Base-by-base conservation (phyloP, 768 basidiomycete species). In the Mycena capillaripes region DNA sequence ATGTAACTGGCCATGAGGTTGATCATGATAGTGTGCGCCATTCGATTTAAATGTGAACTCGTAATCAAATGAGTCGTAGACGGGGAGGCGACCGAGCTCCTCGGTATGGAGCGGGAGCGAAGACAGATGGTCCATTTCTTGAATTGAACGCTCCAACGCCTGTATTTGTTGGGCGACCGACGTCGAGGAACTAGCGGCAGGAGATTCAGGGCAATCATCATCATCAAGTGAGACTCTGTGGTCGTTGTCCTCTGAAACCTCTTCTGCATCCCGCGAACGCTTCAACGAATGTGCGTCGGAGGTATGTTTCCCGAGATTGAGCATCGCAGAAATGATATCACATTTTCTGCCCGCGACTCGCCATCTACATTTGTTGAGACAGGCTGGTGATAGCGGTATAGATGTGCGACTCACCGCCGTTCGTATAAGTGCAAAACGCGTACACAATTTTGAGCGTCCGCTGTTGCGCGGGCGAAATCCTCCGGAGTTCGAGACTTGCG, bases 361-460 rank as follows among this genome's bases (percentile, higher is more conserved):
- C 72, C 72, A 73, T 10, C 72, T 72, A 34, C 19, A 30, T 8
- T 19, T 23, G 19, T 58, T 58, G n/a, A 38, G 34, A 34, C 11
- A 36, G 21, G 6, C n/a, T 11, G 32, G 12, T 12, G 32, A 4
- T 21, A 29, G 5, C 21, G 8, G 10, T 53, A 4, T 30, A 10
- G 2, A 25, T 17, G 2, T 17, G 42, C 42, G 11, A 58, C 66
- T 21, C 30, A 67, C 60, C 58, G 34, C 38, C 46, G 23, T 44
- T 70, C 69, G 58, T 70, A 70, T 2, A 70, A 25, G 10, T 40
- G 30, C 0, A 63, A 70, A 2, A 81, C 82, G 10, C 80, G 77
- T 58, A 86, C 78, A 70, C 85, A 87, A 48, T 80, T 80, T 58
- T 82, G 76, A 25, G 85, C 83, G 66, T 87, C 86, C 21, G 75